These are phyloP conservation scores for Metarhizium album DNA, from an alignment of 2,329 filamentous ascomycete genomes.

Conservation along the genomic window DNA sequence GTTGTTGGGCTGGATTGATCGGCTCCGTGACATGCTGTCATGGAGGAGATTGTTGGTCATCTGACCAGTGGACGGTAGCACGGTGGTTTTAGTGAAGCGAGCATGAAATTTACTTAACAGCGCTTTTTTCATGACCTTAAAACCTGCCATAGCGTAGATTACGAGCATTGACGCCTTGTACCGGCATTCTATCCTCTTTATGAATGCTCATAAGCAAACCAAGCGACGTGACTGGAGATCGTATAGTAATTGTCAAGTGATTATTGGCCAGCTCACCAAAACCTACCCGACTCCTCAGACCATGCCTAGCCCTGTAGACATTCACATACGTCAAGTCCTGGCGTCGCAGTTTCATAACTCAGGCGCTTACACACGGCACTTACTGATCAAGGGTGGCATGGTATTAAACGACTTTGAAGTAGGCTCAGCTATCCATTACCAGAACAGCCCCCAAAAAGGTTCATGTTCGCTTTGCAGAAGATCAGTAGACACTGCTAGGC, in stretches of 20 bases:
- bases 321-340: not conserved
- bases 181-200: not conserved
- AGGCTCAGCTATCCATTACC: no score
- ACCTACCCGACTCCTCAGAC: no score
- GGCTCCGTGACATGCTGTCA: not conserved
- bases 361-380: no score
- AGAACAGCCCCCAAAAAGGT: no score
- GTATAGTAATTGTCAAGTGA: not conserved
- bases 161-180: not conserved
- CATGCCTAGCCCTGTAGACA: no score
- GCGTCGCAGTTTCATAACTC: no score
- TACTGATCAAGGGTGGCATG: no score
- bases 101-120: not conserved
- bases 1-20: not conserved
- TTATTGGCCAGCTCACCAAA: not conserved
- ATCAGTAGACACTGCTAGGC: no score
- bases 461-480: no score
- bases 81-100: not conserved
- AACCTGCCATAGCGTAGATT: not conserved
- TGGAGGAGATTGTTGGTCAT: constrained; percentile 1
- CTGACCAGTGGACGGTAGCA: not conserved
- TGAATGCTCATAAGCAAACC: not conserved
- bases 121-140: not conserved
- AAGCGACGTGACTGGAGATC: not conserved
- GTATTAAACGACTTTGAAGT: no score